These are phyloP conservation scores for Candida sp. DNA, from an alignment of 1,139 yeast species.

Conservation along the genomic window DNA sequence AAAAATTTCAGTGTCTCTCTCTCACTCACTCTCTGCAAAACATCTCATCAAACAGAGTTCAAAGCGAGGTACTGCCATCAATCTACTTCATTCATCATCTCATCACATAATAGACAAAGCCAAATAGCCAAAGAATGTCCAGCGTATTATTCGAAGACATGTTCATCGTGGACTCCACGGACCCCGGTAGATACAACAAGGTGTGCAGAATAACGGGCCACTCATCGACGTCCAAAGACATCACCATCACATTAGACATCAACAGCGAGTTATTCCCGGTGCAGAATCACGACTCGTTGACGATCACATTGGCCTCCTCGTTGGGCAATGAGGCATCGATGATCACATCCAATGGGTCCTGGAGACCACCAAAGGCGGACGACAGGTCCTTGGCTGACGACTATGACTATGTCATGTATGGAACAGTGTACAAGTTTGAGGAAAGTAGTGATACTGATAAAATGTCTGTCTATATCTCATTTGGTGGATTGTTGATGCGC, in stretches of 20 bases:
- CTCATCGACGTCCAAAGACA: conserved; percentile 83
- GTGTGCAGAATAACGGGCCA: conserved; percentile 90
- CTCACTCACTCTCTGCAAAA: not conserved
- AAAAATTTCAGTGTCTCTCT: not conserved
- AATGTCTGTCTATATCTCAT: conserved; percentile 90
- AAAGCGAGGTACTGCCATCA: too few species aligned
- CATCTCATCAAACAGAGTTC: conserved; percentile 2
- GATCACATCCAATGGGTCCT: conserved; percentile 69
- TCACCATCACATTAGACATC: conserved; percentile 87
- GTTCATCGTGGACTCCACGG: conserved; percentile 85
- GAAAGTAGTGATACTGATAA: conserved; percentile 76
- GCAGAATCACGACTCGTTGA: conserved; percentile 73
- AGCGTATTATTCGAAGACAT: conserved; percentile 92
- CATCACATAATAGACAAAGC: not conserved
- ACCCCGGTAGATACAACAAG: conserved; percentile 90
- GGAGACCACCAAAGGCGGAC: conserved; percentile 92
- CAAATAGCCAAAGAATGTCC: conserved; percentile 52
- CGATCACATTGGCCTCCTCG: conserved; percentile 87
- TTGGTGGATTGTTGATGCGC: conserved; percentile 94
- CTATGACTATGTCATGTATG: conserved; percentile 98
- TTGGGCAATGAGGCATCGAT: conserved; percentile 63
- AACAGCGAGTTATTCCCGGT: conserved; percentile 95
- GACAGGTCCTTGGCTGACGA: conserved; percentile 93
- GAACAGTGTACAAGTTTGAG: conserved; percentile 96
- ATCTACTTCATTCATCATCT: not conserved